Percentiles rank a stretch among this genome's conserved stretches.
Evolutionary conservation across 2,329 filamentous ascomycete species (phyloP).

Genomic region (Lecanoromycetidae sp.): DNA sequence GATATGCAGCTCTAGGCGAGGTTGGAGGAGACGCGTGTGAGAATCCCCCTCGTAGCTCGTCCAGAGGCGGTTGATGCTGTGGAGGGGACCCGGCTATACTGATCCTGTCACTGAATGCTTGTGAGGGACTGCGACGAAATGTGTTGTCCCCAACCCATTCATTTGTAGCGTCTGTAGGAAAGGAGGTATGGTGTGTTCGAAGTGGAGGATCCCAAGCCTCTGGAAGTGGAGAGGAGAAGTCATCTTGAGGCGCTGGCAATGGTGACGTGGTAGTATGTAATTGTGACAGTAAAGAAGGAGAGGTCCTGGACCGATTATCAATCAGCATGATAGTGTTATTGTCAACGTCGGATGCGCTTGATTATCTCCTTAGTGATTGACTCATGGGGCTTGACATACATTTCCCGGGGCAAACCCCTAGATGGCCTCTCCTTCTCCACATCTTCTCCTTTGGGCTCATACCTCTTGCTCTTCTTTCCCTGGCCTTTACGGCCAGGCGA

Average conservation of each 20-base stretch:
- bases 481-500: conserved; percentile 11
- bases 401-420: conserved; percentile 5
- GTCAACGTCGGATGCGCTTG: neutral
- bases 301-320: neutral
- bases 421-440: conserved; percentile 10
- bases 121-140: conserved; percentile 34
- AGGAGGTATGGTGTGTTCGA: conserved; percentile 23
- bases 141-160: conserved; percentile 36
- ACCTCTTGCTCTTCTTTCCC: conserved; percentile 12
- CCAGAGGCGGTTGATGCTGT: conserved; percentile 28
- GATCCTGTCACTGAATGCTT: conserved; percentile 26
- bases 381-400: conserved; percentile 12
- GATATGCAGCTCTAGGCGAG: conserved; percentile 30
- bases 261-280: conserved; percentile 7
- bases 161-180: conserved; percentile 29
- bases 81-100: conserved; percentile 19
- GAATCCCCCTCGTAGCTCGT: conserved; percentile 31
- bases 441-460: conserved; percentile 13
- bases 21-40: conserved; percentile 31
- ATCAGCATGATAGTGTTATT: conserved; percentile 3
- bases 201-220: conserved; percentile 27
- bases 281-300: conserved; percentile 15
- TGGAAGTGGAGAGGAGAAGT: conserved; percentile 28
- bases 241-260: conserved; percentile 12
- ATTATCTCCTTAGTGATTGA: neutral